Evolutionary conservation across 129 eudicot genomes (phyloP), one percentile per base, ranked within the genome.

Genomic region (Chrysanthemum seticuspe): DNA sequence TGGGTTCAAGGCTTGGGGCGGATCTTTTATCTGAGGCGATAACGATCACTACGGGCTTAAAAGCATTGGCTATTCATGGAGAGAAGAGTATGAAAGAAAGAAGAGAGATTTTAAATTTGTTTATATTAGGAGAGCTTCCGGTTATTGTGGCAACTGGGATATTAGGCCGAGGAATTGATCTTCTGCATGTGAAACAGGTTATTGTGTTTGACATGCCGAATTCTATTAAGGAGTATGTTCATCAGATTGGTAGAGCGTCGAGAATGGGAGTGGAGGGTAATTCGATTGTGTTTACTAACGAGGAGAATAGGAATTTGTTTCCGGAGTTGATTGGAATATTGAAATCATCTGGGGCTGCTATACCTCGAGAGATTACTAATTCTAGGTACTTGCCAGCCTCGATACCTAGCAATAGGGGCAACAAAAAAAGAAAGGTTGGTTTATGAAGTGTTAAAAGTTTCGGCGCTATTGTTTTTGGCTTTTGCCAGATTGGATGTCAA

Each of bases 11-110:
- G 52, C 68, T 86, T 9, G 99, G 99, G 12, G 99, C 99, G 0
- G 99, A 95, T 78, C 90, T 95, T 10, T 87, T 95, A 21, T 87
- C 85, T 66, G 96, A 95, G 72, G 97, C 95, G 72, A 88, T 95
- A 81, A 78, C 82, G 2, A 59, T 85, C n/a, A 80, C 77, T 40
- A 95, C 97, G 13, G 87, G 96, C 23, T 49, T 95, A 31, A 91
- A 88, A 79, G 85, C 95, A 13, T 31, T 80, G 58, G 87, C 97
- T 45, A 90, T 95, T 54, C 99, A 95, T 69, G 97, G 97, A 61
- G 99, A 95, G 67, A 95, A 91, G 78, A 59, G 84, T 21, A 95
- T 95, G 99, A 88, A 88, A 76, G 96, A 95, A 66, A 88, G 99
- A 68, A 83, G 99, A 57, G 94, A 88, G 2, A 54, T 74, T 79